Base-by-base conservation (phyloP, 2,329 filamentous ascomycete genomes). In the Aspergillus phoenicis region DNA sequence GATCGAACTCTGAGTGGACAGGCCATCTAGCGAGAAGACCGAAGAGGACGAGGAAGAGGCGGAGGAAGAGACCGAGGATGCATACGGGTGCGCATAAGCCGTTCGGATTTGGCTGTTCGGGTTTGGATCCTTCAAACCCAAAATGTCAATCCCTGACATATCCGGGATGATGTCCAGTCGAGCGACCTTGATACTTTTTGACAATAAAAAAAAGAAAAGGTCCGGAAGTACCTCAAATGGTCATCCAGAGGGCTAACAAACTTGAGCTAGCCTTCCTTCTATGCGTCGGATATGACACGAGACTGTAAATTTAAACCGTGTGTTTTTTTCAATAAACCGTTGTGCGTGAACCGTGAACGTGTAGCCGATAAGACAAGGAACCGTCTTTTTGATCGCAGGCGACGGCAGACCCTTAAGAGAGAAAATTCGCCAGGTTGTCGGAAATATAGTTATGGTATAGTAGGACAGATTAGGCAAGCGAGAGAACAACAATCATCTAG, bases 21-120 rank as follows among this genome's bases (percentile, higher is more conserved):
- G 72, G 43, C 77, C 75, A 71, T 86, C 85, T 71, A 89, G 83
- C 66, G 91, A 95, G 83, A 91, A 95, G 69, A 92, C 83, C 36
- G 91, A 95, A 59, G 87, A 86, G 60, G 89, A 85, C 20, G 90
- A 93, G 59, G 89, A 89, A 30, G 91, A 92, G 61, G 89, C 87
- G 68, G 90, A 91, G 59, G 89, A 89, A 72, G 88, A 86, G 82
- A 92, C 80, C 45, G 89, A 88, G 62, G 87, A 85, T 74, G 85
- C 86, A 78, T 91, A 93, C 66, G 87, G 85, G 71, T 82, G 78
- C 71, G 73, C 71, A 67, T 73, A 70, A 58, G 71, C 69, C 64
- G 70, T 75, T 76, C 71, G 71, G 58, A 73, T 69, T 66, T 71
- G 70, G 64, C 68, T 64, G 62, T 72, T 66, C 65, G 74, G 73